Percentiles rank a stretch among this genome's conserved stretches.
These are phyloP conservation scores for Hypocreales sp. DNA, from an alignment of 2,329 filamentous ascomycete species.

Conservation along the genomic window DNA sequence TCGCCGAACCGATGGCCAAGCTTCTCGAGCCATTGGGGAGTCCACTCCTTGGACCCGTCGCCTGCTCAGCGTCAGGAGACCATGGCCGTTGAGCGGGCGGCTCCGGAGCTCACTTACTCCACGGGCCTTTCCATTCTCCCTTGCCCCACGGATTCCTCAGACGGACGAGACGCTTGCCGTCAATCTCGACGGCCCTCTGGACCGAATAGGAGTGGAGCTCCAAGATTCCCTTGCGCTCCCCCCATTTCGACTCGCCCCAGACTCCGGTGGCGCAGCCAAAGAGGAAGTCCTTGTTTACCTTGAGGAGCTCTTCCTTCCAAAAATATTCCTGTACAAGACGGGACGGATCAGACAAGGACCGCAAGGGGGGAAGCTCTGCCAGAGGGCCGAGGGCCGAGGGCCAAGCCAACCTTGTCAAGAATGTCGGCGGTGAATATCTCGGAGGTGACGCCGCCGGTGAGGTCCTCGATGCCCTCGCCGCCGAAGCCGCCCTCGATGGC, in stretches of 20 bases:
- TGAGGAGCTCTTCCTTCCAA: constrained; percentile 57
- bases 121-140: constrained; percentile 66
- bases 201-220: constrained; percentile 47
- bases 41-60: constrained; percentile 77
- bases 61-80: too few species aligned
- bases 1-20: constrained; percentile 62
- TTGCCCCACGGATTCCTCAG: constrained; percentile 69
- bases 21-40: constrained; percentile 58
- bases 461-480: constrained; percentile 42
- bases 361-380: too few species aligned
- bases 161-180: constrained; percentile 45
- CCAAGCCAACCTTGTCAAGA: constrained; percentile 47
- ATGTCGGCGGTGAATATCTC: constrained; percentile 53
- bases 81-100: too few species aligned
- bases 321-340: constrained; percentile 29
- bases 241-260: constrained; percentile 11
- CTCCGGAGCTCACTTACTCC: constrained; percentile 31
- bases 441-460: constrained; percentile 50
- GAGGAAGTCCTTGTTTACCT: constrained; percentile 64
- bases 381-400: neutral
- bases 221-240: constrained; percentile 37
- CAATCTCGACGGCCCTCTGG: constrained; percentile 39
- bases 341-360: too few species aligned
- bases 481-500: constrained; percentile 59
- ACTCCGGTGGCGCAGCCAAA: constrained; percentile 43